Evolutionary conservation across 139 green algal species (phyloP).

Genomic region (Pleodorina starrii): DNA sequence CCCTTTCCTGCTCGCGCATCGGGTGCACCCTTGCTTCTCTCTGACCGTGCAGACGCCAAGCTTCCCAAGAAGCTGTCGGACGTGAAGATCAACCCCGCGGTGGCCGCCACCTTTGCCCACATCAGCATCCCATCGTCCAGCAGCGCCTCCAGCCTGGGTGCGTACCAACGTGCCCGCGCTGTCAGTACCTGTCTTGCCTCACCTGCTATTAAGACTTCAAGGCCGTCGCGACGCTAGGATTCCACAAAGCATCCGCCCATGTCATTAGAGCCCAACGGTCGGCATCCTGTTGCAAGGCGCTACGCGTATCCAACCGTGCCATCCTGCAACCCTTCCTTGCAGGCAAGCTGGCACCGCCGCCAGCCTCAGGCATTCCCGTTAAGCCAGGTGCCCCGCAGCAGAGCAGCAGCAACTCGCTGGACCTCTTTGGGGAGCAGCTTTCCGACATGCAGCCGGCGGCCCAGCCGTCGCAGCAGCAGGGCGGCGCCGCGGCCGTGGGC

Average conservation of each 20-base stretch:
- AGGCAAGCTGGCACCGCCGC: slow-evolving; percentile 25
- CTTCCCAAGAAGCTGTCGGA: slow-evolving; percentile 83
- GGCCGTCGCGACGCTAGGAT: no score
- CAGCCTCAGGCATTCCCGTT: neutral
- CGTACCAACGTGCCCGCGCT: no score
- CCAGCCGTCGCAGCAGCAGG: neutral
- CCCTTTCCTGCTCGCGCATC: no score
- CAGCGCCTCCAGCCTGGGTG: neutral
- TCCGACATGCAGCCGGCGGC: neutral
- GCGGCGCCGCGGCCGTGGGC: neutral
- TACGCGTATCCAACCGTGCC: no score
- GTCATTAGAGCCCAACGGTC: no score
- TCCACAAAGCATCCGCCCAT: no score
- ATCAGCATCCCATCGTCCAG: neutral
- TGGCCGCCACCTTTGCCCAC: slow-evolving; percentile 76
- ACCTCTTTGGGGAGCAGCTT: slow-evolving; percentile 5
- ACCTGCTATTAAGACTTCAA: no score
- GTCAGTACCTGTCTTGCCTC: no score
- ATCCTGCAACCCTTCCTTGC: no score
- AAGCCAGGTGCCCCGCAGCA: neutral
- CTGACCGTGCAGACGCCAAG: slow-evolving; percentile 20
- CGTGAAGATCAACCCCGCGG: slow-evolving; percentile 83
- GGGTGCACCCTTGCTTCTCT: no score
- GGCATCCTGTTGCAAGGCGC: no score
- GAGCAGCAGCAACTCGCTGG: neutral